These are phyloP conservation scores for Malassezia pachydermatis DNA, from an alignment of 1,284 basidiomycete species.

Conservation along the genomic window DNA sequence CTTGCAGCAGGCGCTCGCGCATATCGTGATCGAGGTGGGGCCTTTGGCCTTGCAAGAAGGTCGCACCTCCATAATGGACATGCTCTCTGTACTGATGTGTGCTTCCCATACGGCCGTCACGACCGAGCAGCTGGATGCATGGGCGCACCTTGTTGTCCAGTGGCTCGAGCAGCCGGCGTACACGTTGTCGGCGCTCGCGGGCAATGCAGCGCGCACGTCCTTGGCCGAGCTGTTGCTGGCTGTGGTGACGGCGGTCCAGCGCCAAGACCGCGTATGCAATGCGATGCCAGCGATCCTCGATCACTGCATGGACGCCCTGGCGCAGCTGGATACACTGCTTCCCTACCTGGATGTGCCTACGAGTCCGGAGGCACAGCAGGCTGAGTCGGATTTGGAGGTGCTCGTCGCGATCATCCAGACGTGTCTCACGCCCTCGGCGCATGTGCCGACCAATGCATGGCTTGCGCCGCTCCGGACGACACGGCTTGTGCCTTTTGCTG, in stretches of 20 bases:
- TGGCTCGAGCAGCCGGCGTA: constrained; percentile 5
- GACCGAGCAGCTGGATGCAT: neutral
- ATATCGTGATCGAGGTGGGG: neutral
- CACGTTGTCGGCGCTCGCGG: neutral
- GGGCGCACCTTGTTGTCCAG: neutral
- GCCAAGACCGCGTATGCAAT: neutral
- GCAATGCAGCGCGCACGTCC: constrained; percentile 2
- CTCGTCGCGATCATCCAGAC: constrained; percentile 20
- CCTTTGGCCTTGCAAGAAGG: constrained; percentile 1
- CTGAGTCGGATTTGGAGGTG: constrained; percentile 17
- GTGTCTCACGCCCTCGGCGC: constrained; percentile 3
- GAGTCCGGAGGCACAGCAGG: neutral
- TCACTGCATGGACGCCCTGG: constrained; percentile 3
- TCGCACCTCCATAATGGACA: neutral
- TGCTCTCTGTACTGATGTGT: constrained; percentile 5
- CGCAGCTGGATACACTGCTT: neutral
- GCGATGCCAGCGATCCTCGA: neutral
- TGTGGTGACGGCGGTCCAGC: neutral
- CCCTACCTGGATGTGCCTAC: neutral
- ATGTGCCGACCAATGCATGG: constrained; percentile 2
- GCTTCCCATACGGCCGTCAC: neutral
- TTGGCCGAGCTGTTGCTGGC: constrained; percentile 9
- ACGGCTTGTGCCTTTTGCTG: neutral
- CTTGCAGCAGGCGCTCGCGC: neutral
- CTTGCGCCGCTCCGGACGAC: constrained; percentile 5